Conservation (phyloP, 2,329 filamentous ascomycete genomes). For the Magnaporthales sp. region DNA sequence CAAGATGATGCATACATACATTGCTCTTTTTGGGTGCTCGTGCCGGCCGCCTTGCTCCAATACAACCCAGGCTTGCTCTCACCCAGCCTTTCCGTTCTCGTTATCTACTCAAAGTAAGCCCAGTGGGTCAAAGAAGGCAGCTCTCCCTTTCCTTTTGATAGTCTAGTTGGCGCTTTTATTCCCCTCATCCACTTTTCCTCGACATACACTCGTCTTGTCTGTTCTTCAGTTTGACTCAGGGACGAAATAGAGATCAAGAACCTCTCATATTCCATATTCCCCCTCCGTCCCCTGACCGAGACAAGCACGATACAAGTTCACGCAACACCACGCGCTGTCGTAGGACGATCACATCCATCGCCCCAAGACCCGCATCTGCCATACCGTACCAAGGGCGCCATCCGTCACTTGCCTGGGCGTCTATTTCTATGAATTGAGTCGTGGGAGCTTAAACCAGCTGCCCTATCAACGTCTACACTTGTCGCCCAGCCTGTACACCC, state of each 20-base stretch:
- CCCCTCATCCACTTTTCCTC: neutral
- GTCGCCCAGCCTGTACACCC: slow-evolving; percentile 24
- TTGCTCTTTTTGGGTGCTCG: neutral
- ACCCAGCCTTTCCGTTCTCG: neutral
- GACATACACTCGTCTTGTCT: neutral
- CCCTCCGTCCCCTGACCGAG: neutral
- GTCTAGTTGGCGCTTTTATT: neutral
- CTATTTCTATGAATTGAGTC: slow-evolving; percentile 30
- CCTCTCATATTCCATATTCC: neutral
- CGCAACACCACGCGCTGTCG: slow-evolving; percentile 6
- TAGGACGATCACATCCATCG: slow-evolving; percentile 2
- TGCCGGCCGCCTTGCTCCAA: neutral
- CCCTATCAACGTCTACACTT: slow-evolving; percentile 33
- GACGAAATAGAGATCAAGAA: neutral
- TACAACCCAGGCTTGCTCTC: neutral
- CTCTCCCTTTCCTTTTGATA: neutral
- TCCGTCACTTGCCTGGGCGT: slow-evolving; percentile 30
- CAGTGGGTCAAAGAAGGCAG: neutral
- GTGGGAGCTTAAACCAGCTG: slow-evolving; percentile 13
- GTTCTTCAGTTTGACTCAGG: neutral
- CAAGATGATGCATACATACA: slow-evolving; percentile 2
- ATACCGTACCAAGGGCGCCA: slow-evolving; percentile 18
- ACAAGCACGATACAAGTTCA: neutral
- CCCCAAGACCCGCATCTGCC: slow-evolving; percentile 4
- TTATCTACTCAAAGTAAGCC: neutral